Evolutionary conservation across 768 basidiomycete species (phyloP), one percentile per base, ranked within the genome.

Genomic region (Podaxis rugospora): DNA sequence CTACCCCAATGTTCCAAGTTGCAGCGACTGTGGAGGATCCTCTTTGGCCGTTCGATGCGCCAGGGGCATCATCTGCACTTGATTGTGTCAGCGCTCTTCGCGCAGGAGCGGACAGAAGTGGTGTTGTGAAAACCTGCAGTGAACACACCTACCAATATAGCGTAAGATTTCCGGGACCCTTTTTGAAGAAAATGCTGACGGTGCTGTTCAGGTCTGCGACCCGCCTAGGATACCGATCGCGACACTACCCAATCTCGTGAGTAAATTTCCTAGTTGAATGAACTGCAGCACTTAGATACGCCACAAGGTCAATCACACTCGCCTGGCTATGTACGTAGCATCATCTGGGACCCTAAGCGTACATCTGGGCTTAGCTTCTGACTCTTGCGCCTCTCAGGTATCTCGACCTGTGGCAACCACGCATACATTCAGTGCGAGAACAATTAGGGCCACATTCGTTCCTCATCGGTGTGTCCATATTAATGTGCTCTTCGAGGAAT

Each of bases 61-160:
- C 80, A 2, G 74, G 74, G 10, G 80, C 78, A 21, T 67, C 71
- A n/a, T 74, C 75, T 2, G 74, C 76, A 47, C 71, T 83, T 16
- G 78, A 80, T 55, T 83, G 82, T 58, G 77, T 77, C 35, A 83
- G 80, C 54, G 75, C 80, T 11, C 69, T 83, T 9, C 77, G 76
- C 39, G 78, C 80, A 46, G 82, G 82, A 32, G 78, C 74, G 2
- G 72, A 81, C 57, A 64, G 66, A 5, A 76, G 69, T 28, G 66
- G 71, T 58, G 78, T 79, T n/a, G 78, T 79, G 11, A 73, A 70
- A 51, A 74, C 72, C 2, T 83, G 82, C 64, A 82, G 80, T 62
- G 82, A 84, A 66, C 82, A 82, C 58, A 81, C 80, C 1, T 82
- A 83, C 63, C 81, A 83, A 59, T 83, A 83, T 63, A 80, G 77